Evolutionary conservation across 2,329 filamentous ascomycete genomes (phyloP).

Genomic region (Pseudopyricularia cyperi): DNA sequence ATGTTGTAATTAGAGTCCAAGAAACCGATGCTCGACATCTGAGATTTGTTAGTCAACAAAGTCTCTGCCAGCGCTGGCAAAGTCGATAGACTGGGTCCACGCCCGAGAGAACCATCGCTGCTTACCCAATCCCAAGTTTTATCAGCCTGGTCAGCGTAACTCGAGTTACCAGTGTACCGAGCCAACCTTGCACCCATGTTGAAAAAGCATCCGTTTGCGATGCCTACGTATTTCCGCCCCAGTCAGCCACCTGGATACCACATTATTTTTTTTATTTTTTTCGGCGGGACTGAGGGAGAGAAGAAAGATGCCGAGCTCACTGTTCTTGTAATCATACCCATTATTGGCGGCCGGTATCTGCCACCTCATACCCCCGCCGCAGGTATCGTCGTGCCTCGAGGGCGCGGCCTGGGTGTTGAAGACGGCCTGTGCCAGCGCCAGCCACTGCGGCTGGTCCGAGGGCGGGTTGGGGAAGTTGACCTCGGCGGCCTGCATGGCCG

Average conservation of each 20-base stretch:
- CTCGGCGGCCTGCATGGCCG: constrained; percentile 44
- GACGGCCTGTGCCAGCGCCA: constrained; percentile 43
- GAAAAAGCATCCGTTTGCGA: constrained; percentile 36
- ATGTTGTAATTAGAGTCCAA: constrained; percentile 44
- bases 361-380: constrained; percentile 52
- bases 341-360: constrained; percentile 51
- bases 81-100: too few relatives aligned
- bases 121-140: constrained; percentile 44
- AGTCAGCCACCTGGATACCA: too few relatives aligned
- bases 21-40: constrained; percentile 22
- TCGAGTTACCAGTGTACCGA: constrained; percentile 43
- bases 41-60: too few relatives aligned
- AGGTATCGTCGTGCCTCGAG: constrained; percentile 39
- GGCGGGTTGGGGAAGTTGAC: constrained; percentile 33
- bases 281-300: too few relatives aligned
- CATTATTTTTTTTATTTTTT: too few relatives aligned
- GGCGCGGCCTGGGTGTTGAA: constrained; percentile 35
- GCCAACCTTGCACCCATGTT: constrained; percentile 44
- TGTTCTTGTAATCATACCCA: constrained; percentile 53
- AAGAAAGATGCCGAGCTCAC: constrained; percentile 4
- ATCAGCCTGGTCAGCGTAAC: constrained; percentile 41
- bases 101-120: too few relatives aligned
- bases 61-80: too few relatives aligned
- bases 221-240: constrained; percentile 10
- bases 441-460: constrained; percentile 28